These are phyloP conservation scores for Fusarium napiforme DNA, from an alignment of 2,329 filamentous ascomycete genomes.

Conservation along the genomic window DNA sequence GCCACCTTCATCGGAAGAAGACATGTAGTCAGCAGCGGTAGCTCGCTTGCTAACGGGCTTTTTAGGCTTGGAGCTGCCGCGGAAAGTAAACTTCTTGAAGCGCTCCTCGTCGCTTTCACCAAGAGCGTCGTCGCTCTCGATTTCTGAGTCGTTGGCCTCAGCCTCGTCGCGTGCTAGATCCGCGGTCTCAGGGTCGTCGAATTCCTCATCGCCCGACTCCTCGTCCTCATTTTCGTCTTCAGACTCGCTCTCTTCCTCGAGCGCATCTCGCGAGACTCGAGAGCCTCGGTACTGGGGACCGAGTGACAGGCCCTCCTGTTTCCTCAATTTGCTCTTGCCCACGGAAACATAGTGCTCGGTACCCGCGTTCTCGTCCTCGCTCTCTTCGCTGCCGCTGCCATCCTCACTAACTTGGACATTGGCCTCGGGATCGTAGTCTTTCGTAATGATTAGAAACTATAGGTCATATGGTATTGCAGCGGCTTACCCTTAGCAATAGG, in stretches of 20 bases:
- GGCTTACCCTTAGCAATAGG: constrained; percentile 68
- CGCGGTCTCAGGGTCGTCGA: constrained; percentile 66
- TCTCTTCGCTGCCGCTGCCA: constrained; percentile 62
- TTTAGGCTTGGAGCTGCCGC: constrained; percentile 66
- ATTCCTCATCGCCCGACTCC: constrained; percentile 61
- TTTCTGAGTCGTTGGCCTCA: constrained; percentile 67
- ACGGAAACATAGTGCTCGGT: constrained; percentile 90
- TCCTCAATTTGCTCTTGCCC: constrained; percentile 85
- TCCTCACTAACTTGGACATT: constrained; percentile 66
- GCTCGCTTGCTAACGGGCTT: constrained; percentile 54
- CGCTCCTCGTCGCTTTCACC: constrained; percentile 85
- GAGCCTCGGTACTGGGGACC: constrained; percentile 85
- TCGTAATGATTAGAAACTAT: constrained; percentile 14
- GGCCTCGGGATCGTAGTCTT: constrained; percentile 83
- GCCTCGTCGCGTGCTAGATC: constrained; percentile 64
- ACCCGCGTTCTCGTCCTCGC: constrained; percentile 66
- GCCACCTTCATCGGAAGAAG: constrained; percentile 54
- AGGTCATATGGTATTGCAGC: background rate
- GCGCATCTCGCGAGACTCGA: constrained; percentile 75
- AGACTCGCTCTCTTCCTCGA: constrained; percentile 68
- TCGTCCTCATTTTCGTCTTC: constrained; percentile 58
- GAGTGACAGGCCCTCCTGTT: constrained; percentile 73
- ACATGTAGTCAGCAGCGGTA: constrained; percentile 69
- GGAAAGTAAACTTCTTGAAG: constrained; percentile 78
- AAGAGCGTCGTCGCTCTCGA: constrained; percentile 76